These are phyloP conservation scores for Antarctomyces pellizariae DNA, from an alignment of 495 filamentous ascomycete species.

Conservation along the genomic window DNA sequence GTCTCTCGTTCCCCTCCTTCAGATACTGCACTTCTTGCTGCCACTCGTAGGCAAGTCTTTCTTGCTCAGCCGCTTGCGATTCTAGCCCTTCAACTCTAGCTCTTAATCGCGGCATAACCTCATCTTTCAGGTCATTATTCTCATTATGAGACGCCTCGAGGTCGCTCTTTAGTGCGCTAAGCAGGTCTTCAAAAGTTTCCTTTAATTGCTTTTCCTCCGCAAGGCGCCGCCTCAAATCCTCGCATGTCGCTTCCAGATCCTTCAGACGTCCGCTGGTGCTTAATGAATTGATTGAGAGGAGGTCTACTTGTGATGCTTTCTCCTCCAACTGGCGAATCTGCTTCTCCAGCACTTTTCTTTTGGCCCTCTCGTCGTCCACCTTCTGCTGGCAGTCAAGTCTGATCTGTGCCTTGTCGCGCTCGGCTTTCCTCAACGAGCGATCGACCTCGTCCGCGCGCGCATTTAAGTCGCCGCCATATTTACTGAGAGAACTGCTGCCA, in stretches of 20 bases:
- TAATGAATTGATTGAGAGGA: constrained; percentile 19
- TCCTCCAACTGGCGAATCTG: constrained; percentile 64
- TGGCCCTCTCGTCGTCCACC: constrained; percentile 60
- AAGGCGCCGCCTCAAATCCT: constrained; percentile 59
- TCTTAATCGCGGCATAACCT: constrained; percentile 50
- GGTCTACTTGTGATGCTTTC: constrained; percentile 35
- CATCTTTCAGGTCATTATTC: constrained; percentile 74
- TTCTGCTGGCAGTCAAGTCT: constrained; percentile 63
- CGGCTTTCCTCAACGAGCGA: constrained; percentile 53
- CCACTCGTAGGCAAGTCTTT: constrained; percentile 53
- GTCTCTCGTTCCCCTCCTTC: constrained; percentile 34
- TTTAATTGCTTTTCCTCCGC: constrained; percentile 71
- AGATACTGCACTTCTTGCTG: constrained; percentile 58
- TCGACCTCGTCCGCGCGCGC: constrained; percentile 63
- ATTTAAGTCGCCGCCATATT: constrained; percentile 40
- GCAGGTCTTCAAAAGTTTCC: constrained; percentile 80
- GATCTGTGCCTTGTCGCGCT: constrained; percentile 79
- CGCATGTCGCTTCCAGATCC: constrained; percentile 58
- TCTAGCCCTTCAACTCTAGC: constrained; percentile 59
- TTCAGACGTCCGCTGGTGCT: constrained; percentile 31
- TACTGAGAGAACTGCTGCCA: constrained; percentile 64
- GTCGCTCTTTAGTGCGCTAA: constrained; percentile 62
- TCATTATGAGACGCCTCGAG: constrained; percentile 66
- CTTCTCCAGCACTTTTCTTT: constrained; percentile 49
- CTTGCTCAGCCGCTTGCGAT: constrained; percentile 36